phyloP scores from a whole-genome alignment of 768 basidiomycete genomes.

The Mycena maculata region DNA sequence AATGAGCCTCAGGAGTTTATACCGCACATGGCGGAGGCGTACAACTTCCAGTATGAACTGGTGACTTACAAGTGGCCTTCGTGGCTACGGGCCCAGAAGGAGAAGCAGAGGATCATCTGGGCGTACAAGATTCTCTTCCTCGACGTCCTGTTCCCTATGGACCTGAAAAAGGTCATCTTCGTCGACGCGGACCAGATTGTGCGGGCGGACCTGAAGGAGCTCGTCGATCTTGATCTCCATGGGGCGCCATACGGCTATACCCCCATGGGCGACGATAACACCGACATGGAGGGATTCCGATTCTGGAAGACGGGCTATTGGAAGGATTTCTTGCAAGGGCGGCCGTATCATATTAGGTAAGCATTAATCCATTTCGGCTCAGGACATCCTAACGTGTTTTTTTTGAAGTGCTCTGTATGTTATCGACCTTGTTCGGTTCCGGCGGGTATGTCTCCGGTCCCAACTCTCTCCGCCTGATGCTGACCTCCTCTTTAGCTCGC shows the following conservation, averaged over 20 bases:
- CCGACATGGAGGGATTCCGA: constrained; percentile 96
- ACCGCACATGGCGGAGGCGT: constrained; percentile 90
- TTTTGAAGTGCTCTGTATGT: constrained; percentile 88
- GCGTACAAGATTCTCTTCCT: constrained; percentile 99
- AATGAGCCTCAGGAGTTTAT: constrained; percentile 80
- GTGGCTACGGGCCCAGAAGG: constrained; percentile 96
- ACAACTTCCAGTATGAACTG: constrained; percentile 95
- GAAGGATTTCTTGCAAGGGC: constrained; percentile 86
- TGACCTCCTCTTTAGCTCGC: constrained; percentile 51
- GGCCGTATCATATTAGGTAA: constrained; percentile 95
- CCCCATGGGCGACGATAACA: constrained; percentile 96
- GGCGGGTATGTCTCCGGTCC: constrained; percentile 66
- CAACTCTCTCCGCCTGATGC: constrained; percentile 2
- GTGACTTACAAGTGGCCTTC: constrained; percentile 99
- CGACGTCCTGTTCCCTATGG: constrained; percentile 98
- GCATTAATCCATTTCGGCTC: constrained; percentile 33
- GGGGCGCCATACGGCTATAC: constrained; percentile 96
- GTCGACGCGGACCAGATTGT: constrained; percentile 99
- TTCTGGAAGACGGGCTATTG: constrained; percentile 99
- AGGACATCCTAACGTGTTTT: constrained; percentile 22
- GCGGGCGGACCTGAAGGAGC: constrained; percentile 92
- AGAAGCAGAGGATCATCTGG: constrained; percentile 99
- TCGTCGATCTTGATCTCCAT: constrained; percentile 92
- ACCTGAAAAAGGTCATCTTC: constrained; percentile 98
- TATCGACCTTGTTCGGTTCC: constrained; percentile 94